Evolutionary conservation across 345 rosid species (phyloP), one percentile per base, ranked within the genome.

Genomic region (Eutrema yunnanense): DNA sequence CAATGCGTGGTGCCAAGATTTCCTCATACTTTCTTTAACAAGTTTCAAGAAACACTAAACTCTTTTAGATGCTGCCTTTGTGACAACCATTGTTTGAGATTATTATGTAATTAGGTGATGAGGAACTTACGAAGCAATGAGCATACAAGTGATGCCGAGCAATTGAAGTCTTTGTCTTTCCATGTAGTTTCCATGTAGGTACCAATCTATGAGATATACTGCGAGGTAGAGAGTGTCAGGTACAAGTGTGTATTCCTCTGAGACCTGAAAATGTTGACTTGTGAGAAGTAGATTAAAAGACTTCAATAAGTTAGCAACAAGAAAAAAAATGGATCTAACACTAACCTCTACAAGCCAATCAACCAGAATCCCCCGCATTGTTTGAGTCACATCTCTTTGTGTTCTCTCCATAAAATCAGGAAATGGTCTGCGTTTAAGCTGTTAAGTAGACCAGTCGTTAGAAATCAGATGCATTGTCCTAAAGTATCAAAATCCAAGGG

Each of bases 321-420:
- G n/a, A 11, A 65, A 8, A 41, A 12, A 29, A 62, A 1, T 12
- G 22, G 14, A 52, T 60, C 37, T 43, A 13, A 34, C 6, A n/a
- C 78, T 64, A 72, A 92, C 99, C 98, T 95, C 99, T 26, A 95
- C 96, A 81, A 95, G 99, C 99, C 99, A 95, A 80, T 95, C 96
- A 68, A 95, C 84, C 32, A 95, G 69, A 72, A 95, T 92, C 49
- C 88, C 96, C 2, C 99, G 77, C 99, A 95, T 95, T 73, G 84
- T 84, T 49, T 85, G 87, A 71, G 93, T 88, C 57, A 95, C 83
- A 67, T 95, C 97, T 43, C 50, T 83, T 77, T 94, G 97, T 16
- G 72, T 69, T 33, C 62, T 84, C 79, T 91, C 93, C 95, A 94
- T 89, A 78, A 73, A 91, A 76, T 68, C 73, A 34, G 87, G 75